Base-by-base conservation (phyloP, 2,329 filamentous ascomycete genomes). In the Diaporthe caulivora region DNA sequence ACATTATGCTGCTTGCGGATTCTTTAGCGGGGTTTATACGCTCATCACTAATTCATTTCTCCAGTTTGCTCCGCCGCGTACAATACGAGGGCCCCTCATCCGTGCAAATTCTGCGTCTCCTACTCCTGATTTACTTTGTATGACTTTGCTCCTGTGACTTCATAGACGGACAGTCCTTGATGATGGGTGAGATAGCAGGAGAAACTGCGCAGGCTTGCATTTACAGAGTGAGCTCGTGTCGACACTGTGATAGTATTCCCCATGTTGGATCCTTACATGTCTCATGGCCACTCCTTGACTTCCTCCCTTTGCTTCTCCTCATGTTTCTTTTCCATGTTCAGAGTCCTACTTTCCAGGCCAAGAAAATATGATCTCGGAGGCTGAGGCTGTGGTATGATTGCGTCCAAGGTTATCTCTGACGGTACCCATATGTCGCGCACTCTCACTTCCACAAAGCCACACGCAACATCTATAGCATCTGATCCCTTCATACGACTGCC, bases 21-120 rank as follows among this genome's bases (percentile, higher is more conserved):
- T 53, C n/a, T 29, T 9, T 53, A 67, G 21, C 47, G 15, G 21
- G 29, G 29, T 21, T 37, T 40, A 53, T 40, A 67, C 26, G 29
- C 15, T 67, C 44, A 21, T 40, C 47, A 40, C 62, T 67, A 53
- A 67, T 67, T 67, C 62, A 17, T 26, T 53, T 67, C 44, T 53
- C n/a, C 44, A 53, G 62, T 21, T 15, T 53, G 47, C 62, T 26
- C n/a, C 17, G 26, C 31, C 15, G 15, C 44, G 18, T 26, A 1
- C 40, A n/a, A 18, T 13, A 21, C 21, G 15, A 40, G 13, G 13
- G 31, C 15, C 13, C 24, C 40, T 15, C 13, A 17, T 15, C 15
- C 10, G 47, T 53, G 31, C 24, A 67, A 18, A 0, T 40, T 40
- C 1, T 51, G 21, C 34, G 18, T 40, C 21, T 40, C 40, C n/a